Conservation (phyloP, 441 rosid species). For the Capsella rubella region DNA sequence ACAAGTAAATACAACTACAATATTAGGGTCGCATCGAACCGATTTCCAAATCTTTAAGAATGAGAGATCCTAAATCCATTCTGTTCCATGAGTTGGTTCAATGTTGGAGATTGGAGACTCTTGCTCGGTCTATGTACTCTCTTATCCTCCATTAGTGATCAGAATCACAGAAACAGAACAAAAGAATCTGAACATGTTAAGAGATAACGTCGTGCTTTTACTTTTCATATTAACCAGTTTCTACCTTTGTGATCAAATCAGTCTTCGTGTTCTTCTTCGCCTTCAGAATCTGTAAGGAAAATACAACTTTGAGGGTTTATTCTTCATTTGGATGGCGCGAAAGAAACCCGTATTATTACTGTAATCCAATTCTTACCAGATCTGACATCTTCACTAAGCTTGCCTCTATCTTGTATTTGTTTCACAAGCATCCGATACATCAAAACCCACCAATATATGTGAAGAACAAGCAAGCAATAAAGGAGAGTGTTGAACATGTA, state of each 20-base stretch:
- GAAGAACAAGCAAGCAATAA: slow-evolving; percentile 84
- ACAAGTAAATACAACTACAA: slow-evolving; percentile 17
- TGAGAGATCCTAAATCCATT: slow-evolving; percentile 5
- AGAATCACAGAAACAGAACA: slow-evolving; percentile 13
- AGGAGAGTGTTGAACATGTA: slow-evolving; percentile 88
- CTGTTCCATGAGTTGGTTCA: slow-evolving; percentile 20
- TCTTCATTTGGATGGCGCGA: neutral
- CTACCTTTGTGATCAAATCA: slow-evolving; percentile 42
- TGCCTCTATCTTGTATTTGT: slow-evolving; percentile 92
- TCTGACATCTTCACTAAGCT: slow-evolving; percentile 94
- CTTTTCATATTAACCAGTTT: slow-evolving; percentile 8
- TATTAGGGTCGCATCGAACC: neutral
- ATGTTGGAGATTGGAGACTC: slow-evolving; percentile 15
- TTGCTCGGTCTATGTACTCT: slow-evolving; percentile 1
- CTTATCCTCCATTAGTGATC: slow-evolving; percentile 15
- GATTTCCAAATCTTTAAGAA: slow-evolving; percentile 15
- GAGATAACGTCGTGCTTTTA: neutral
- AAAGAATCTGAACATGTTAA: neutral
- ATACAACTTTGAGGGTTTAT: slow-evolving; percentile 11
- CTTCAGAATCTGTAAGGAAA: slow-evolving; percentile 59
- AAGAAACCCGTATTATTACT: neutral
- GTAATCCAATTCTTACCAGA: slow-evolving; percentile 68
- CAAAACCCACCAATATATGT: slow-evolving; percentile 97
- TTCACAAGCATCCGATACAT: slow-evolving; percentile 92
- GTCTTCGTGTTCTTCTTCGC: slow-evolving; percentile 71